These are phyloP conservation scores for Lepidium africanum DNA, from an alignment of 345 rosid genomes.

Conservation along the genomic window DNA sequence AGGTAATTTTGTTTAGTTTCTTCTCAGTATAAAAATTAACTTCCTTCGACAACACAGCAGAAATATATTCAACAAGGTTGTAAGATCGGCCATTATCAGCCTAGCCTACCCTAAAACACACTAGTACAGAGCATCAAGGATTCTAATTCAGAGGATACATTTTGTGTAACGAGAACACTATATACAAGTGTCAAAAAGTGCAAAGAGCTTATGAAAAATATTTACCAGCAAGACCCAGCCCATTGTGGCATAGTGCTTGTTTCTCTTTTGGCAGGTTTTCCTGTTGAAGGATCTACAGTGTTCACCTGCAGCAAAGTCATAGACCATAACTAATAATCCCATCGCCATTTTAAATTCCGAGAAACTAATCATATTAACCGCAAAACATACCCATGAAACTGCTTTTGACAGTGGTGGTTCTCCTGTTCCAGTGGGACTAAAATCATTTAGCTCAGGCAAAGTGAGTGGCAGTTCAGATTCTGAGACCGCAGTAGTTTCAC, in stretches of 20 bases:
- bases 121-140: background rate
- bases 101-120: background rate
- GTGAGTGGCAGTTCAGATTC: slow-evolving; percentile 80
- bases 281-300: slow-evolving; percentile 52
- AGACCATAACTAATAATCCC: background rate
- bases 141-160: background rate
- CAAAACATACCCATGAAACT: slow-evolving; percentile 61
- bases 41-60: background rate
- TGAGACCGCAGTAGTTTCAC: slow-evolving; percentile 58
- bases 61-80: background rate
- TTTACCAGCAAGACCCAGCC: slow-evolving; percentile 99
- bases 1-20: background rate
- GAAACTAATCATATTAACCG: background rate
- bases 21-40: background rate
- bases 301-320: slow-evolving; percentile 44
- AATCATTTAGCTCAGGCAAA: slow-evolving; percentile 85
- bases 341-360: background rate
- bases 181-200: slow-evolving; percentile 1
- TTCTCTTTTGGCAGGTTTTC: slow-evolving; percentile 78
- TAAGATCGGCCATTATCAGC: background rate
- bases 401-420: slow-evolving; percentile 91
- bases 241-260: slow-evolving; percentile 99
- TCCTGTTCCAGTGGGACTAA: slow-evolving; percentile 89
- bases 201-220: background rate
- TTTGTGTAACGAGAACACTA: background rate